Conservation (phyloP, 2,329 filamentous ascomycete species). For the Phyllosticta paracitricarpa region DNA sequence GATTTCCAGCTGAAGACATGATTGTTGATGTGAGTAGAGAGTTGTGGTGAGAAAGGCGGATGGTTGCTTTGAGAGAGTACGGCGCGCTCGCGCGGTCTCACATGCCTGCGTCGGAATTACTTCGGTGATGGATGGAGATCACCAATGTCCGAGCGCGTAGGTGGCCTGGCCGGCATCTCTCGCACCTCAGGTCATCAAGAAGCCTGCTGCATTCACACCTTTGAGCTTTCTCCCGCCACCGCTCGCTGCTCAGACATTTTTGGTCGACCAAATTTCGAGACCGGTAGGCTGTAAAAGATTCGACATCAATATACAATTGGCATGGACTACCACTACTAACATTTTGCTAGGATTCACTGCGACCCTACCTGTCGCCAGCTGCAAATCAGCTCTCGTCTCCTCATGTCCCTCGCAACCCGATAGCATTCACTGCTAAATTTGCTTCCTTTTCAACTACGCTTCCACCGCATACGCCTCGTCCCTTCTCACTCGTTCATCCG, state of each 20-base stretch:
- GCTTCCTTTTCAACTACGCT: neutral
- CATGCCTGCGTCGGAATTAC: neutral
- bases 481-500: neutral
- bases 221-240: too few species aligned
- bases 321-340: too few species aligned
- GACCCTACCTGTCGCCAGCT: too few species aligned
- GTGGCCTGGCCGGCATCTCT: neutral
- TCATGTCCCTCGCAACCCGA: neutral
- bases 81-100: neutral
- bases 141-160: neutral
- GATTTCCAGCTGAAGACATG: constrained; percentile 28
- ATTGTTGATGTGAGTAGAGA: neutral
- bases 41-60: neutral
- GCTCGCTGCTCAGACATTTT: too few species aligned
- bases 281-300: too few species aligned
- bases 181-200: neutral
- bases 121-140: neutral
- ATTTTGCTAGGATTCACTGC: too few species aligned
- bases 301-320: too few species aligned
- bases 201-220: neutral
- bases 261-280: too few species aligned
- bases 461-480: neutral
- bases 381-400: too few species aligned
- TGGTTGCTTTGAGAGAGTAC: neutral
- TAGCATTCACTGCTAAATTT: neutral